phyloP scores from a whole-genome alignment of 805 yeast species.

The Candida parachauliodes region DNA sequence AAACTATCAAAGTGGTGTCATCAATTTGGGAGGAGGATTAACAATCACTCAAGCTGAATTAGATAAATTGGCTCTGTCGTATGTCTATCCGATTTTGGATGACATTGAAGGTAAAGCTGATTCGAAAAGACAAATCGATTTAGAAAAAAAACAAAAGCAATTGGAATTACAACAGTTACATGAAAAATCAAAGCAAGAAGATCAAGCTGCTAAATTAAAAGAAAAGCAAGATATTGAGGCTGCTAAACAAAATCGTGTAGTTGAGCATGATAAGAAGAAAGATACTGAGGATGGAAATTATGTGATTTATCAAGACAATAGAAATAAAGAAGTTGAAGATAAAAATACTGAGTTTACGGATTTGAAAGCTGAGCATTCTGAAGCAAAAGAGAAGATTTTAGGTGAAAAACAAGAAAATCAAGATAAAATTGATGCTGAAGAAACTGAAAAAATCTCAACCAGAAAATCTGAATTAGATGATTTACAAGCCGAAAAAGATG shows the following conservation, averaged over 20 bases:
- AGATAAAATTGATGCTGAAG: slow-evolving; percentile 41
- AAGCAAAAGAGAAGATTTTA: slow-evolving; percentile 39
- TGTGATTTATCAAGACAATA: slow-evolving; percentile 25
- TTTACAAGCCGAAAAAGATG: slow-evolving; percentile 52
- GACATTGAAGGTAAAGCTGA: slow-evolving; percentile 70
- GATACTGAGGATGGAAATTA: slow-evolving; percentile 25
- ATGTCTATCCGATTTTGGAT: slow-evolving; percentile 78
- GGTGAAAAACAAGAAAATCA: slow-evolving; percentile 46
- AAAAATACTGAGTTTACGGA: slow-evolving; percentile 28
- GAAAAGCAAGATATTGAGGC: slow-evolving; percentile 32
- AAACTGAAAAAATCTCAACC: slow-evolving; percentile 39
- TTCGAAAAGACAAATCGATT: slow-evolving; percentile 55
- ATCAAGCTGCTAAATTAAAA: slow-evolving; percentile 24
- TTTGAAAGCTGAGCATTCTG: slow-evolving; percentile 37
- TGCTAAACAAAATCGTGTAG: slow-evolving; percentile 33
- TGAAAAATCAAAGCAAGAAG: slow-evolving; percentile 27
- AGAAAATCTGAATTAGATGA: slow-evolving; percentile 46
- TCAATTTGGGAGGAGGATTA: slow-evolving; percentile 87
- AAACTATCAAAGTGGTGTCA: slow-evolving; percentile 47
- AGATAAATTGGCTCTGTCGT: slow-evolving; percentile 69
- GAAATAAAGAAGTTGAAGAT: slow-evolving; percentile 27
- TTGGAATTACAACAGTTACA: slow-evolving; percentile 33
- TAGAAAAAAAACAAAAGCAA: slow-evolving; percentile 28
- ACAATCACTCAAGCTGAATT: slow-evolving; percentile 72
- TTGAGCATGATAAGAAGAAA: slow-evolving; percentile 30